phyloP scores from a whole-genome alignment of 2,329 filamentous ascomycete genomes.

The Beauveria pseudobassiana region DNA sequence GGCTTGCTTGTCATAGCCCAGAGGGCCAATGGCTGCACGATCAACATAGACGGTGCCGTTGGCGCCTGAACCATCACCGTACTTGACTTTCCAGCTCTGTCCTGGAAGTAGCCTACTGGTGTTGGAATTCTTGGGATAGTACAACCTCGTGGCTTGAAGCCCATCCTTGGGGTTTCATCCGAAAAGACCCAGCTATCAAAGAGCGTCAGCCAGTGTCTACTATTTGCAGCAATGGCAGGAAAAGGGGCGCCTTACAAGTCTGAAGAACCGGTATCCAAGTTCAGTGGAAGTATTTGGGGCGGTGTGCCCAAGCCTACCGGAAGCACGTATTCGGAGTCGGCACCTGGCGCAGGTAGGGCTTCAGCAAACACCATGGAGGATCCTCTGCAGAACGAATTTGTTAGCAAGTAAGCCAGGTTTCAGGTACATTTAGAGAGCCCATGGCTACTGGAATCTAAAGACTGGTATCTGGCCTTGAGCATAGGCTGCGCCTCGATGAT shows the following conservation, averaged over 20 bases:
- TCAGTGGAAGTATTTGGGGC: conserved; percentile 51
- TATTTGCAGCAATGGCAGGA: too few species aligned
- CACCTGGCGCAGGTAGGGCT: conserved; percentile 13
- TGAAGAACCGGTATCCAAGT: conserved; percentile 59
- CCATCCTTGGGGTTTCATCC: conserved; percentile 40
- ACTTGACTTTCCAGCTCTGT: conserved; percentile 50
- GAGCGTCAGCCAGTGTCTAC: conserved; percentile 7
- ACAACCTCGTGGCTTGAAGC: conserved; percentile 47
- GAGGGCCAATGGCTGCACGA: conserved; percentile 52
- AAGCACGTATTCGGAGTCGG: conserved; percentile 51
- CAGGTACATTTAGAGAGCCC: neutral
- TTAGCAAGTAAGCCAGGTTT: neutral
- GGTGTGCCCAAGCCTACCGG: conserved; percentile 55
- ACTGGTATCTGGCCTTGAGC: conserved; percentile 19
- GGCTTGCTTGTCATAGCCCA: conserved; percentile 52
- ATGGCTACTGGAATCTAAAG: conserved; percentile 6
- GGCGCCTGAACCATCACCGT: conserved; percentile 59
- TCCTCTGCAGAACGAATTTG: conserved; percentile 16
- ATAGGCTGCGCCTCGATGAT: conserved; percentile 18
- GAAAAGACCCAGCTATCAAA: conserved; percentile 65
- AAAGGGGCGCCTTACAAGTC: conserved; percentile 30
- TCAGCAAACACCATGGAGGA: conserved; percentile 21
- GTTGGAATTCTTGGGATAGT: conserved; percentile 39
- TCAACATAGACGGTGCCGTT: conserved; percentile 59
- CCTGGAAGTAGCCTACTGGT: conserved; percentile 34